phyloP scores from a whole-genome alignment of 805 yeast genomes.

The Candida suzukii region DNA sequence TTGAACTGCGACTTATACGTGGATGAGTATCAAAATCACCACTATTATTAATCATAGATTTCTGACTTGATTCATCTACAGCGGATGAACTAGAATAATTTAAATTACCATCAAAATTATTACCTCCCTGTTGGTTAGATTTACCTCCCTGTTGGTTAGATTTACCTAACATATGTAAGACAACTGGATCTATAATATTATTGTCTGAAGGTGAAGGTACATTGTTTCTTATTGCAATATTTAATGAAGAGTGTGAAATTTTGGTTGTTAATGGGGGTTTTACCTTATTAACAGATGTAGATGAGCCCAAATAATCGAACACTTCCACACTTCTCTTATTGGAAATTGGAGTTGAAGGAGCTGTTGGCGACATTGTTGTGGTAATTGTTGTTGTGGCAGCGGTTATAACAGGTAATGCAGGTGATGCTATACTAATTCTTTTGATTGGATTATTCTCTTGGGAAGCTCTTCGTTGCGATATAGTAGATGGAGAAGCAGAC shows the following conservation, averaged over 20 bases:
- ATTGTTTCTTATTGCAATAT: not conserved
- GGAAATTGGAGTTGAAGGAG: slow-evolving; percentile 12
- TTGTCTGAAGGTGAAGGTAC: not conserved
- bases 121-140: not conserved
- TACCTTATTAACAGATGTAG: not conserved
- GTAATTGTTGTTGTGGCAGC: slow-evolving; percentile 28
- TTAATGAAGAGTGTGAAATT: not conserved
- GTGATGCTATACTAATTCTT: slow-evolving; percentile 23
- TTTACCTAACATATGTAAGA: not conserved
- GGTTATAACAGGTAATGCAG: slow-evolving; percentile 29
- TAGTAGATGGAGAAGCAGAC: slow-evolving; percentile 5
- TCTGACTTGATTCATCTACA: not conserved
- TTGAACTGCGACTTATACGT: not conserved
- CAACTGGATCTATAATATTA: not conserved
- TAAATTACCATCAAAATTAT: not conserved
- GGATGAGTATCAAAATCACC: not conserved
- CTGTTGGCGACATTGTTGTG: slow-evolving; percentile 14
- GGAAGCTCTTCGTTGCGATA: slow-evolving; percentile 8
- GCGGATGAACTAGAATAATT: not conserved
- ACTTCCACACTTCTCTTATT: slow-evolving; percentile 8
- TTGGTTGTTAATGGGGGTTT: not conserved
- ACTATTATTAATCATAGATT: not conserved
- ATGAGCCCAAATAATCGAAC: slow-evolving; percentile 6
- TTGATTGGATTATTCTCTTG: slow-evolving; percentile 19
- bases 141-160: not conserved